These are phyloP conservation scores for Cladobotryum mycophilum DNA, from an alignment of 2,329 filamentous ascomycete species.

Conservation along the genomic window DNA sequence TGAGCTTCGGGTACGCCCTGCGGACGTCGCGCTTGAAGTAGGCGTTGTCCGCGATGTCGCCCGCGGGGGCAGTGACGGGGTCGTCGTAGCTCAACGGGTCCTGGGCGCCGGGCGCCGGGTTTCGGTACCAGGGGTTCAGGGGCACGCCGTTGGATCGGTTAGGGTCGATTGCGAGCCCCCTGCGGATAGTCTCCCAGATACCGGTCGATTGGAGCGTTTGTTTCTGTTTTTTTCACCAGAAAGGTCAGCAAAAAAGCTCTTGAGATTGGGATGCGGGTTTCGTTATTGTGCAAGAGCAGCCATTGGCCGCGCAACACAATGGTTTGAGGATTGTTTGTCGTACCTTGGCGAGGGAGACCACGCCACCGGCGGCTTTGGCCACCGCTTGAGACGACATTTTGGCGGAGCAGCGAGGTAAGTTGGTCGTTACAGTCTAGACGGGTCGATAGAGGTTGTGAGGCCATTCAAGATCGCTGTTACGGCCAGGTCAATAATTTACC, in stretches of 20 bases:
- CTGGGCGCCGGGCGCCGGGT: constrained; percentile 55
- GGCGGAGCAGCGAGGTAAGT: constrained; percentile 21
- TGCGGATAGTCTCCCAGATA: constrained; percentile 79
- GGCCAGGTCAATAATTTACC: constrained; percentile 15
- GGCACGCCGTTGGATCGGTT: constrained; percentile 88
- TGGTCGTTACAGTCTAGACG: constrained; percentile 4
- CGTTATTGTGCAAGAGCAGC: background rate
- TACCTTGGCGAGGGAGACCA: constrained; percentile 56
- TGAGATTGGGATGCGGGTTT: background rate
- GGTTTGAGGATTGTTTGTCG: constrained; percentile 14
- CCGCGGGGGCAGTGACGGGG: constrained; percentile 52
- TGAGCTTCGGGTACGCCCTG: constrained; percentile 73
- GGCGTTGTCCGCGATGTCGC: constrained; percentile 38
- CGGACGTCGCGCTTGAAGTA: constrained; percentile 86
- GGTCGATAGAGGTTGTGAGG: constrained; percentile 19
- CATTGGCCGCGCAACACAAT: constrained; percentile 8
- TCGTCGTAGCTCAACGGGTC: constrained; percentile 34
- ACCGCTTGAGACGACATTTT: constrained; percentile 57
- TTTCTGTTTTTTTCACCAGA: constrained; percentile 79
- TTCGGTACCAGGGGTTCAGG: constrained; percentile 86
- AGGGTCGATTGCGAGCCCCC: constrained; percentile 72
- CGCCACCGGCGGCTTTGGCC: constrained; percentile 48
- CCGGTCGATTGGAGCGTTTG: constrained; percentile 88
- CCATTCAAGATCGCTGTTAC: constrained; percentile 19
- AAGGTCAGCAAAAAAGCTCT: background rate